Conservation (phyloP, 805 yeast species). For the Zygoascus bituminiphila region DNA sequence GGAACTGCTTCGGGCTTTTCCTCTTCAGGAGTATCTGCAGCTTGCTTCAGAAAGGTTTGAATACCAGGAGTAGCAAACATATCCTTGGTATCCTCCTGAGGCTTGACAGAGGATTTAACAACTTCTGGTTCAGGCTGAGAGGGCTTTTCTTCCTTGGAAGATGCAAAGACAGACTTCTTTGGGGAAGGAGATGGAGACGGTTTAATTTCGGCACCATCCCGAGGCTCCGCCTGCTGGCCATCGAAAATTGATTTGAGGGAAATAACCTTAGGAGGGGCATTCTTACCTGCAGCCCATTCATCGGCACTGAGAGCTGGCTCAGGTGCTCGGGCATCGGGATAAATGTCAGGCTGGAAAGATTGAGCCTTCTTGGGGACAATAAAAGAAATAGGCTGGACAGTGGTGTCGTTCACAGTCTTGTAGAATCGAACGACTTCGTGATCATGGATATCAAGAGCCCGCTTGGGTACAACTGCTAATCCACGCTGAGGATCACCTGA, state of each 20-base stretch:
- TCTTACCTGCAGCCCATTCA: slow-evolving; percentile 75
- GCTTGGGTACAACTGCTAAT: slow-evolving; percentile 80
- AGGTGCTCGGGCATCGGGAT: slow-evolving; percentile 80
- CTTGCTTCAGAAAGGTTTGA: slow-evolving; percentile 40
- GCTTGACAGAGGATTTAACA: slow-evolving; percentile 9
- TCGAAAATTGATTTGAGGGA: slow-evolving; percentile 72
- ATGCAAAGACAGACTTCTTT: neutral
- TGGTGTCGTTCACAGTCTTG: slow-evolving; percentile 79
- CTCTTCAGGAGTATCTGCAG: slow-evolving; percentile 24
- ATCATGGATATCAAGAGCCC: slow-evolving; percentile 66
- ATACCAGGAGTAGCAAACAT: slow-evolving; percentile 43
- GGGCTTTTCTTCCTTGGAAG: slow-evolving; percentile 8
- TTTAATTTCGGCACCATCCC: neutral
- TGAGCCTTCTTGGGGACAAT: slow-evolving; percentile 92
- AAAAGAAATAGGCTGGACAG: slow-evolving; percentile 86
- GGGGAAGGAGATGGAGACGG: neutral
- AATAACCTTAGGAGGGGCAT: slow-evolving; percentile 68
- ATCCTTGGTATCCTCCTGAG: slow-evolving; percentile 36
- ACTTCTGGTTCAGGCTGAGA: slow-evolving; percentile 13
- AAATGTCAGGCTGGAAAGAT: slow-evolving; percentile 84
- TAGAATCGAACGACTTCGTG: slow-evolving; percentile 77
- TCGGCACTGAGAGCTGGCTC: slow-evolving; percentile 70
- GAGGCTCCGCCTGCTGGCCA: slow-evolving; percentile 45
- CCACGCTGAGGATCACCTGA: slow-evolving; percentile 96
- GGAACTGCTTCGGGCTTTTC: slow-evolving; percentile 9